Evolutionary conservation across 495 filamentous ascomycete genomes (phyloP).

Genomic region (Lentithecium fluviatile): DNA sequence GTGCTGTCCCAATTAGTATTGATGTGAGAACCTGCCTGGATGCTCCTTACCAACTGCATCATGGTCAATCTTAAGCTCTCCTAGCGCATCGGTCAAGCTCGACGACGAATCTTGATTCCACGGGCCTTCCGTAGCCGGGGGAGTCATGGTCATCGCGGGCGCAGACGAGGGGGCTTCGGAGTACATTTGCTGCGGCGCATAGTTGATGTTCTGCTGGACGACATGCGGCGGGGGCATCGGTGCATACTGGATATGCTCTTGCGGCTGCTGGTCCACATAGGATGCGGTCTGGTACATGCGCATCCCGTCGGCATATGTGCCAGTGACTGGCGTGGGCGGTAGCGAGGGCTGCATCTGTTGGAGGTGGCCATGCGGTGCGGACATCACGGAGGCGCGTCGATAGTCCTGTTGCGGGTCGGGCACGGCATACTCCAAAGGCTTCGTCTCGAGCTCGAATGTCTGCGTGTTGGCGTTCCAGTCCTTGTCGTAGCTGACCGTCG

Average conservation of each 20-base stretch:
- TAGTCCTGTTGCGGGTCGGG: constrained; percentile 57
- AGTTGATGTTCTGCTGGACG: constrained; percentile 22
- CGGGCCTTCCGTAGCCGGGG: constrained; percentile 50
- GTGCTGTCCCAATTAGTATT: constrained; percentile 55
- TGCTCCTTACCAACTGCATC: constrained; percentile 75
- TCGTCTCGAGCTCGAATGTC: constrained; percentile 38
- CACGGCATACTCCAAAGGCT: constrained; percentile 43
- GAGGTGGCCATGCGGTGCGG: constrained; percentile 14
- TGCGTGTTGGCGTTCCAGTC: constrained; percentile 53
- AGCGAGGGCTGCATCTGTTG: constrained; percentile 35
- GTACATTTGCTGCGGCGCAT: constrained; percentile 32
- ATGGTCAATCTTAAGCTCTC: constrained; percentile 85
- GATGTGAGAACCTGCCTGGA: constrained; percentile 11
- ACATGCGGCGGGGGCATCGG: constrained; percentile 44
- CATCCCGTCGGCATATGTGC: constrained; percentile 38
- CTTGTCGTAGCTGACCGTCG: constrained; percentile 81
- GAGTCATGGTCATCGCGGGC: constrained; percentile 8
- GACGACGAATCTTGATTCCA: constrained; percentile 64
- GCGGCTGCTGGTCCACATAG: constrained; percentile 38
- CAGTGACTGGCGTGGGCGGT: constrained; percentile 30
- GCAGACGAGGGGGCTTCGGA: constrained; percentile 18
- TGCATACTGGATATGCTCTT: constrained; percentile 50
- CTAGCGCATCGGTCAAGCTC: constrained; percentile 67
- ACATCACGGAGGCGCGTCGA: constrained; percentile 43
- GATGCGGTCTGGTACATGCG: constrained; percentile 41